Conservation (phyloP, 371 early-diverging fungal genomes). For the Synchytrium microbalum region DNA sequence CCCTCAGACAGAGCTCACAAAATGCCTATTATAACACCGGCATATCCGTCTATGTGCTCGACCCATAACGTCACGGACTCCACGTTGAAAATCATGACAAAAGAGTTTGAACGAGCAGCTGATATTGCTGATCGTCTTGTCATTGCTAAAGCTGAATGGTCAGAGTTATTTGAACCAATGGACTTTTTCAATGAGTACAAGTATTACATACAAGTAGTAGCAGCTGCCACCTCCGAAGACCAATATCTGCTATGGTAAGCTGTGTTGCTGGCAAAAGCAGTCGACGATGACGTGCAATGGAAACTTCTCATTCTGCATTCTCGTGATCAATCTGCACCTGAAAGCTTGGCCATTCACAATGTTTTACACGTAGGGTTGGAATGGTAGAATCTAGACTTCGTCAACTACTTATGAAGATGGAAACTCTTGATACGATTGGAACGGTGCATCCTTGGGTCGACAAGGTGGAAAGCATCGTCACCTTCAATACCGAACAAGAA, state of each 20-base stretch:
- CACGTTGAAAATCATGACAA: constrained; percentile 75
- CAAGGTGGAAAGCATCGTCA: constrained; percentile 62
- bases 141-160: constrained; percentile 57
- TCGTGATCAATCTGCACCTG: constrained; percentile 9
- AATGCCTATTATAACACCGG: constrained; percentile 99
- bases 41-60: constrained; percentile 99
- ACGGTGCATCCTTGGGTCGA: constrained; percentile 90
- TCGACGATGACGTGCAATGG: not conserved
- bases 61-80: constrained; percentile 97
- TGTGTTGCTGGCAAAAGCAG: too few relatives aligned
- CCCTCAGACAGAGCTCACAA: constrained; percentile 83
- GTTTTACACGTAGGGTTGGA: constrained; percentile 84
- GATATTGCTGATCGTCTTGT: constrained; percentile 67
- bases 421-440: constrained; percentile 66
- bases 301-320: not conserved
- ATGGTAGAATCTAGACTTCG: constrained; percentile 92
- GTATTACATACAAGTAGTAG: constrained; percentile 87
- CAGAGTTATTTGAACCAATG: constrained; percentile 71
- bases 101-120: constrained; percentile 75
- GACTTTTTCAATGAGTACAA: constrained; percentile 89
- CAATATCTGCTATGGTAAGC: constrained; percentile 61
- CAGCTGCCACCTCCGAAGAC: constrained; percentile 66
- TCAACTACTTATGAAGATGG: constrained; percentile 81
- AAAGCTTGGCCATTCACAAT: constrained; percentile 12
- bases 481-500: constrained; percentile 59